A percentile compares a stretch with the other conserved stretches of the same genome.
Conservation (phyloP, 352 stramenopile genomes). For the Globisporangium rhizosaccharum region DNA sequence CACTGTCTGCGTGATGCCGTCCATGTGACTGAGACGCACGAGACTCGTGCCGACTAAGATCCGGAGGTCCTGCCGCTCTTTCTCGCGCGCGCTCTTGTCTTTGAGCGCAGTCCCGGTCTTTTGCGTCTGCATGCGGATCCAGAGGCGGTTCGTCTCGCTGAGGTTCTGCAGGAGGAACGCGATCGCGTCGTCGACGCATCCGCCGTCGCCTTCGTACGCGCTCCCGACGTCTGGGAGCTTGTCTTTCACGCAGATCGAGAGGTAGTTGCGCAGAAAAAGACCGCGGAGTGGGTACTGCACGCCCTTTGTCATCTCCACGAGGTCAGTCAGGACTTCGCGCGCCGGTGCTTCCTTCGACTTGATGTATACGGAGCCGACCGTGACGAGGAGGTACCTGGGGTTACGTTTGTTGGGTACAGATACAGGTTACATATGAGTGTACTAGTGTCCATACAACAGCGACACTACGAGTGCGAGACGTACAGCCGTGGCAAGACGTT, state of each 20-base stretch:
- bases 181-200: constrained; percentile 87
- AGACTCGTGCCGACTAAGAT: constrained; percentile 97
- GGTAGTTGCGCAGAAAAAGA: constrained; percentile 98
- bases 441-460: not conserved
- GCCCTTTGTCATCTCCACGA: constrained; percentile 98
- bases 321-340: constrained; percentile 94
- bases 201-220: constrained; percentile 65
- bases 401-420: not conserved
- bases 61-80: constrained; percentile 92
- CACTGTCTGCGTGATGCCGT: constrained; percentile 88
- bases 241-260: constrained; percentile 90
- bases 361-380: constrained; percentile 96
- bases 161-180: constrained; percentile 97
- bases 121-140: constrained; percentile 97
- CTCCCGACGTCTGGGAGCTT: constrained; percentile 90
- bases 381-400: constrained; percentile 92
- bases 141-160: constrained; percentile 97
- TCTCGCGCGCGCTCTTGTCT: constrained; percentile 72
- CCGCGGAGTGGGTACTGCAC: constrained; percentile 98
- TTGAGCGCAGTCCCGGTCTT: constrained; percentile 56
- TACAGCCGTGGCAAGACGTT: constrained; percentile 94
- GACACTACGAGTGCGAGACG: constrained; percentile 1
- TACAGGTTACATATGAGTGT: not conserved
- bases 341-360: constrained; percentile 59
- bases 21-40: constrained; percentile 94